Evolutionary conservation across 768 basidiomycete genomes (phyloP), one percentile per base, ranked within the genome.

Genomic region (Pholiota conissans): DNA sequence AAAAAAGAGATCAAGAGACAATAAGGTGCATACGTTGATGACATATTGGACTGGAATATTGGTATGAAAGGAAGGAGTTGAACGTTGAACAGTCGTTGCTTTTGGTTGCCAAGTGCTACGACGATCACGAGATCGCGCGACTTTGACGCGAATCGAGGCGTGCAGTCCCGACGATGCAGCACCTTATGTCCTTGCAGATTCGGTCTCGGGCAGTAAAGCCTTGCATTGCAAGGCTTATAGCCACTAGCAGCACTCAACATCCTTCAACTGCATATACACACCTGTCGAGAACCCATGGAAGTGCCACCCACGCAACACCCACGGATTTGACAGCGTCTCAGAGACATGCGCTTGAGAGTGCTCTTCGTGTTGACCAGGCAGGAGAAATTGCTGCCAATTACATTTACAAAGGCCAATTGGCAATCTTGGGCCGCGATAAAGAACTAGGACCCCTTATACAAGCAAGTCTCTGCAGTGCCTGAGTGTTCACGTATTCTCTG

Each of bases 371-470:
- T 20, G 95, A 98, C 74, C 95, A 97, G 63, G 95, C 95, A 1
- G 95, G 95, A 8, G 95, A 98, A 72, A 79, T 96, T 37, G 95
- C 95, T 0, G 95, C 95, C 18, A 98, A 97, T 74, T 95, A 87
- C 77, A 98, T 98, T 52, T 98, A 98, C 74, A 77, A 80, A 65
- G 95, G 96, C 4, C 96, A 98, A 69, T 75, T 89, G 66, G 85
- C 82, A 53, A 79, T 95, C 28, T 78, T 95, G 0, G 81, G 88
- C 30, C 72, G 75, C 26, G 84, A 93, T 65, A 74, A 73, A 18
- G 69, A 70, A 42, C 72, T 84, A 47, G 82, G 84, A 24, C 74
- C 84, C 49, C 70, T 97, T 50, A 89, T 97, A 61, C 89, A 93
- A 74, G 95, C 87, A 61, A 59, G 83, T 73, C 35, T n/a, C 26